Base-by-base conservation (phyloP, 148 eudicot genomes). In the Amaranthus cruentus region DNA sequence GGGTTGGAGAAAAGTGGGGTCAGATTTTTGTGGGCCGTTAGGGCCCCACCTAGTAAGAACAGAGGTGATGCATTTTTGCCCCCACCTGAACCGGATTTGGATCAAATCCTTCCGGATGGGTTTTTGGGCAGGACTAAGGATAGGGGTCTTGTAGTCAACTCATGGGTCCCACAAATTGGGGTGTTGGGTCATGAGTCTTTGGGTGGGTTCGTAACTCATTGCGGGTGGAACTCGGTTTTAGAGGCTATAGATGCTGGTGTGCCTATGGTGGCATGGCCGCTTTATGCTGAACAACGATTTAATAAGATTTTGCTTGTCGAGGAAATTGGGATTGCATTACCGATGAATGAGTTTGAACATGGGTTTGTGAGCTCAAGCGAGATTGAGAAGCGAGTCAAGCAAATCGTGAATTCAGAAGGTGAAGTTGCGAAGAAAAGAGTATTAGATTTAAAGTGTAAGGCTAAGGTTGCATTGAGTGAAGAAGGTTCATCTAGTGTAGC, bases 151-250 rank as follows among this genome's bases (percentile, higher is more conserved):
- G 85, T 87, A 56, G 72, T 69, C 47, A 85, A 79, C 60, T 77
- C 80, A 21, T 87, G 91, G 88, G 87, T 80, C 1, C 87, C 87
- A 5, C 88, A 85, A 53, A 67, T 73, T 51, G 81, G 48, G 6
- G 73, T 85, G 42, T 55, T 87, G 57, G 46, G 28, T 6, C 88
- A 83, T 11, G 69, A 54, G 12, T 73, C 88, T 0, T 77, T 85
- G 14, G 88, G 91, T 4, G 88, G 88, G 38, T 87, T 87, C 56
- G 85, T 85, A 79, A 83, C 83, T 1, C 88, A 85, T 28, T 87
- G 88, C 15, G 91, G 88, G 51, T 87, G 90, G 90, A 87, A 85
- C 78, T 87, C 90, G 18, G 70, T 56, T 9, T 60, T 87, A 77
- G 90, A 87, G 55, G 85, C 86, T 0, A 74, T 82, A 6, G 69